A percentile compares a stretch with the other conserved stretches of the same genome.
Evolutionary conservation across 2,329 filamentous ascomycete genomes (phyloP).

Genomic region (Fusarium pseudograminearum): DNA sequence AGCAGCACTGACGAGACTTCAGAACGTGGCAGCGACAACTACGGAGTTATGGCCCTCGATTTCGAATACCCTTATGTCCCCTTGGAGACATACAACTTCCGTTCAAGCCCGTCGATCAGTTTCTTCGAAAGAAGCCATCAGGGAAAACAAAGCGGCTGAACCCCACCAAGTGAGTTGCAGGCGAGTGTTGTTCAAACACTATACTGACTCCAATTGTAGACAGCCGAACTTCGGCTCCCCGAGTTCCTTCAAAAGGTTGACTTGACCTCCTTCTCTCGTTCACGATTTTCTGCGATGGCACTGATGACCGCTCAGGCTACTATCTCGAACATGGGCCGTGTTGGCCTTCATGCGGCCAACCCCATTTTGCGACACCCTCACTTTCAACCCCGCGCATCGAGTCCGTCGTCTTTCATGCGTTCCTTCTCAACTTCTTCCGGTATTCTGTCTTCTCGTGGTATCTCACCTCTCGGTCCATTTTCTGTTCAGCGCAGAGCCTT

Average conservation of each 20-base stretch:
- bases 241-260: conserved; percentile 48
- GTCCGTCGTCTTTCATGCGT: conserved; percentile 39
- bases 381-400: conserved; percentile 40
- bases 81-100: conserved; percentile 48
- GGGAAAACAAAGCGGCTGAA: conserved; percentile 22
- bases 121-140: conserved; percentile 5
- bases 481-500: conserved; percentile 53
- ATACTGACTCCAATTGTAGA: conserved; percentile 34
- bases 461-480: conserved; percentile 37
- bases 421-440: conserved; percentile 45
- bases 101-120: conserved; percentile 27
- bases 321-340: conserved; percentile 43
- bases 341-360: conserved; percentile 50
- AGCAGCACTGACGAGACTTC: conserved; percentile 37
- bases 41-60: conserved; percentile 62
- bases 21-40: conserved; percentile 59
- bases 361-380: conserved; percentile 46
- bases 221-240: conserved; percentile 39
- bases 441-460: conserved; percentile 35
- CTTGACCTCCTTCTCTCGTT: conserved; percentile 17
- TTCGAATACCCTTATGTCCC: conserved; percentile 54
- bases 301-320: conserved; percentile 34
- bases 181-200: conserved; percentile 6
- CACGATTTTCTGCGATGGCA: conserved; percentile 16
- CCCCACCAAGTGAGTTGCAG: conserved; percentile 36